phyloP scores from a whole-genome alignment of 2,329 filamentous ascomycete species.

The Calonectria hawksworthii region DNA sequence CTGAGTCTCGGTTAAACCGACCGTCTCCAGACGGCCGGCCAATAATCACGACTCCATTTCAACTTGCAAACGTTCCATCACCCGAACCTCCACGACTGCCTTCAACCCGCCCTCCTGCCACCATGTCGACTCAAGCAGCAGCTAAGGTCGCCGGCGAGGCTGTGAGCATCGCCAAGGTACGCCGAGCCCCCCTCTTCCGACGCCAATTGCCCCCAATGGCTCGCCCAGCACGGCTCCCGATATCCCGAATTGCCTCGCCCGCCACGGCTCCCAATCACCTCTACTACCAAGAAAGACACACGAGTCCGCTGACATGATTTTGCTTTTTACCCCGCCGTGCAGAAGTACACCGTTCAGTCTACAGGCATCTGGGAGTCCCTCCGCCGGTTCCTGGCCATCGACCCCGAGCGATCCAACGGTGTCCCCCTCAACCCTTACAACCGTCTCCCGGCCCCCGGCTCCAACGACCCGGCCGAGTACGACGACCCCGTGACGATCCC shows the following conservation, averaged over 20 bases:
- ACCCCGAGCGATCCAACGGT: constrained; percentile 90
- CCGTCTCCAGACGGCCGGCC: constrained; percentile 29
- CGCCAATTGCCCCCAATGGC: constrained; percentile 40
- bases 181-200: constrained; percentile 30
- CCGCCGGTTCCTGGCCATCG: constrained; percentile 83
- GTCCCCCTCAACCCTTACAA: constrained; percentile 93
- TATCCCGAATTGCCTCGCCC: constrained; percentile 35
- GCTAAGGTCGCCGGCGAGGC: constrained; percentile 68
- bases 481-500: constrained; percentile 71
- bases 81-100: constrained; percentile 43
- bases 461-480: constrained; percentile 54
- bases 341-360: constrained; percentile 98
- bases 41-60: constrained; percentile 48
- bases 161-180: constrained; percentile 72
- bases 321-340: constrained; percentile 20
- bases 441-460: constrained; percentile 80
- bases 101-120: constrained; percentile 48
- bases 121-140: constrained; percentile 73
- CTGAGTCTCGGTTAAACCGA: constrained; percentile 45
- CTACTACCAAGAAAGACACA: background rate
- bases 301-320: constrained; percentile 40
- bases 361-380: constrained; percentile 89
- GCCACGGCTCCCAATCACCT: background rate
- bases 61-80: constrained; percentile 46
- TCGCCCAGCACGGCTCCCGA: constrained; percentile 18